Base-by-base conservation (phyloP, 495 filamentous ascomycete species). In the Penicillium subrubescens region DNA sequence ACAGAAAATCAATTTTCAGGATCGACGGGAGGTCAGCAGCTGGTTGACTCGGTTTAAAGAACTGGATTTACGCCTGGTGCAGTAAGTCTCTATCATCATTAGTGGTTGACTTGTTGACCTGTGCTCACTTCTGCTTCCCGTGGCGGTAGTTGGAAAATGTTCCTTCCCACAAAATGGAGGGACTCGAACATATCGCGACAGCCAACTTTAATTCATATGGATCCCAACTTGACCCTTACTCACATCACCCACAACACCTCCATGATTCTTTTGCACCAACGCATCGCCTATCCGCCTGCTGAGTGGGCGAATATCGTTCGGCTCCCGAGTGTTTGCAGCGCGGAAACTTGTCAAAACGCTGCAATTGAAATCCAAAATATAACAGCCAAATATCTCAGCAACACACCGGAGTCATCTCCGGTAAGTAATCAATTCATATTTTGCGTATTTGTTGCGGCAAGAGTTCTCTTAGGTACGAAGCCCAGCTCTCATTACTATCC, bases 271-370 rank as follows among this genome's bases (percentile, higher is more conserved):
- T 31, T 66, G 21, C 64, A 66, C 29, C 64, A 66, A 50, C 37
- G 64, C 8, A 66, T 66, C 56, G 64, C 64, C 3, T 66, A 66
- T 39, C 59, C 64, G 5, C 59, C 73, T 0, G 35, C 67, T 8
- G 71, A 75, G 14, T 82, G 77, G 79, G 54, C 59, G 29, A 58
- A 60, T 34, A 52, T 68, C 1, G 70, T 77, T 12, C 69, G 67
- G 21, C 67, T 82, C 2, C 79, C 81, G 5, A 77, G 70, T 31
- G 46, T 67, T 7, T 79, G 67, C 25, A 80, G 77, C 43, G 77
- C 77, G 25, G 78, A 82, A 48, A 81, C 79, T 3, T 81, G 79
- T 44, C 64, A 77, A 54, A 66, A 65, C 15, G 79, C 79, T n/a
- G 78, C 76, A 0, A 71, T 69, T 2, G 79, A 82, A 62, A 75